Evolutionary conservation across 2,329 filamentous ascomycete genomes (phyloP), one percentile per base, ranked within the genome.

Genomic region (Ophiostoma perfectum): DNA sequence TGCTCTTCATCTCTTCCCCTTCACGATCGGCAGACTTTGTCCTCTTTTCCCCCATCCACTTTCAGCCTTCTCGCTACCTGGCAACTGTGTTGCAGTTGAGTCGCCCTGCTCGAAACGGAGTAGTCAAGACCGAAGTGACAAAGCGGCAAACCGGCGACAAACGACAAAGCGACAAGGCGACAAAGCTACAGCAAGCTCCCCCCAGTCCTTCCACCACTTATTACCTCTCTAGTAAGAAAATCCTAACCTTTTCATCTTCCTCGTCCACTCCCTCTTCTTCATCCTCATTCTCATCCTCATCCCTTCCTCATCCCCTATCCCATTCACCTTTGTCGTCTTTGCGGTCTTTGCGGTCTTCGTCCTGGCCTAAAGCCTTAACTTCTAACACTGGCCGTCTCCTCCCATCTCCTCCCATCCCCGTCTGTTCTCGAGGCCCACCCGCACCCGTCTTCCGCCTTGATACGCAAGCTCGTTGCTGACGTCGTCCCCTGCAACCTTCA

Each of bases 41-140:
- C 60, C 14, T 47, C 60, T 65, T 58, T n/a, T 38, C 60, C 36
- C 12, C 18, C 63, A 27, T 64, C 66, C 66, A 64, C 63, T 64
- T 63, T 64, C 63, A 64, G 63, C 63, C 63, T 47, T 44, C 62
- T 38, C 67, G 64, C 69, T 68, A 58, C 67, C 55, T 63, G 66
- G 66, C 67, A 70, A 67, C 55, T 63, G 60, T 9, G 60, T 63
- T 42, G 60, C 39, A 63, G 60, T 63, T 42, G 4, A 41, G 27
- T 36, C n/a, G 41, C 63, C n/a, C 49, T 44, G 42, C 42, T 27
- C 63, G 47, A 45, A 64, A 44, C 39, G 62, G 62, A 44, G 62
- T 64, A 64, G 62, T 64, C 11, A 63, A 63, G 60, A 49, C 63
- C 60, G 47, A 38, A 27, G 14, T 41, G 36, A 41, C 27, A 38